Conservation (phyloP, 2,329 filamentous ascomycete species). For the Trichoderma citrinoviride region DNA sequence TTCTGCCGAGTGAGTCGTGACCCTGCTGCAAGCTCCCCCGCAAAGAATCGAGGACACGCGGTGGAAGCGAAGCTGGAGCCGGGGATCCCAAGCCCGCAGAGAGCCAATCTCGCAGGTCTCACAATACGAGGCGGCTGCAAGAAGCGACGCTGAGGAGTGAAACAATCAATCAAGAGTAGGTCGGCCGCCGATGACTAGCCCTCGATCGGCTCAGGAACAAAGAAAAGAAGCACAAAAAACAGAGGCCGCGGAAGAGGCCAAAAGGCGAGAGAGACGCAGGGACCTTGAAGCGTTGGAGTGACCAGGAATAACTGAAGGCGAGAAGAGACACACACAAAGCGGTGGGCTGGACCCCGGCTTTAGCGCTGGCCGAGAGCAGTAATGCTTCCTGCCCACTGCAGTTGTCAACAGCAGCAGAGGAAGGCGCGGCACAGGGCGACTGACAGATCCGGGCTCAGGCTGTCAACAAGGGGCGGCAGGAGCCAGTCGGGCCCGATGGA, state of each 20-base stretch:
- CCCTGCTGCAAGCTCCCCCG: background rate
- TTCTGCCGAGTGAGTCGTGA: background rate
- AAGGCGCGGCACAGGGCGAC: conserved; percentile 16
- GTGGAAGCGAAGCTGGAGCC: background rate
- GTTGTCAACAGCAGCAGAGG: background rate
- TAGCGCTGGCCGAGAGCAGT: background rate
- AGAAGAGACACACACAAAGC: background rate
- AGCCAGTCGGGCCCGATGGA: background rate
- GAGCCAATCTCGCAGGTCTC: background rate
- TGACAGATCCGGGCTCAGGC: conserved; percentile 7
- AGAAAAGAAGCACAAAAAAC: background rate
- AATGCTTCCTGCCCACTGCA: too few relatives aligned
- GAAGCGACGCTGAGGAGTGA: background rate
- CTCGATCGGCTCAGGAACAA: background rate
- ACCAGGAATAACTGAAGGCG: background rate
- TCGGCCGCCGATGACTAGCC: background rate
- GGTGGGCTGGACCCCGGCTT: conserved; percentile 20
- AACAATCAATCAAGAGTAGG: background rate
- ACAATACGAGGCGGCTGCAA: background rate
- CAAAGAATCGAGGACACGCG: background rate
- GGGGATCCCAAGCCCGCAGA: background rate
- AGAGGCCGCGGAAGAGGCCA: background rate
- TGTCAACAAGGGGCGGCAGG: conserved; percentile 14
- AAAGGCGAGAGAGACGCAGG: background rate
- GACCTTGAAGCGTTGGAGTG: background rate